Percentiles rank a stretch among this genome's conserved stretches.
These are phyloP conservation scores for Verticillium nubilum DNA, from an alignment of 2,329 filamentous ascomycete genomes.

Conservation along the genomic window DNA sequence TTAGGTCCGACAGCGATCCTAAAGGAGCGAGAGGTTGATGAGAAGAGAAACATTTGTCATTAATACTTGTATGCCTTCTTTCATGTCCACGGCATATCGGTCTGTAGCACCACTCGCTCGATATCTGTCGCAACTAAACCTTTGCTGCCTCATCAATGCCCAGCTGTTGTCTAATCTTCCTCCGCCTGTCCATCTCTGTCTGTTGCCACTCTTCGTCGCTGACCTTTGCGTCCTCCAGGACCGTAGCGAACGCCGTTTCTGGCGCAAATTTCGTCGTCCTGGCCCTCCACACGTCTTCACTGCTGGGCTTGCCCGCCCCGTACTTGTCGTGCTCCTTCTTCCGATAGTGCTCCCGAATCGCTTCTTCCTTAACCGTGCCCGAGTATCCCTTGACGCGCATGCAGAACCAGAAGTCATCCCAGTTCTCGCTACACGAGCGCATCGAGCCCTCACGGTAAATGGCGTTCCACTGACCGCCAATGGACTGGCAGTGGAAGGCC, in stretches of 20 bases:
- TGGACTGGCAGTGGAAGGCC: constrained; percentile 88
- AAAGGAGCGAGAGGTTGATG: no score
- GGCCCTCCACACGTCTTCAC: constrained; percentile 85
- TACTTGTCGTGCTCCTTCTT: constrained; percentile 62
- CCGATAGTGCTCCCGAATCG: constrained; percentile 63
- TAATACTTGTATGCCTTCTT: background rate
- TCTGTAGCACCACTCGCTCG: background rate
- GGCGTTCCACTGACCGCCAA: constrained; percentile 87
- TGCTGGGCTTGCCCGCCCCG: constrained; percentile 58
- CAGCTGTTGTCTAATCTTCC: constrained; percentile 26
- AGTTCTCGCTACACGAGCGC: constrained; percentile 74
- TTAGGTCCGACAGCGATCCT: no score
- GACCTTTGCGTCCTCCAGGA: constrained; percentile 29
- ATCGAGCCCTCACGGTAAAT: constrained; percentile 82
- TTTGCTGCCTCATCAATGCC: constrained; percentile 13
- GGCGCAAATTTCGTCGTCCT: constrained; percentile 56
- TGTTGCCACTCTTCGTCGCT: constrained; percentile 38
- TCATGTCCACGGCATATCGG: background rate
- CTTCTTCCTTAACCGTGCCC: constrained; percentile 52
- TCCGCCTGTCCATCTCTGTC: constrained; percentile 26
- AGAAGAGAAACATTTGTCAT: background rate
- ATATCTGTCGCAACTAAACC: background rate
- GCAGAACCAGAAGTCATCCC: constrained; percentile 96
- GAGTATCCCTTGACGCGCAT: constrained; percentile 72
- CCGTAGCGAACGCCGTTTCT: constrained; percentile 37